phyloP scores from a whole-genome alignment of 2,329 filamentous ascomycete genomes.

The Thyridium curvatum region DNA sequence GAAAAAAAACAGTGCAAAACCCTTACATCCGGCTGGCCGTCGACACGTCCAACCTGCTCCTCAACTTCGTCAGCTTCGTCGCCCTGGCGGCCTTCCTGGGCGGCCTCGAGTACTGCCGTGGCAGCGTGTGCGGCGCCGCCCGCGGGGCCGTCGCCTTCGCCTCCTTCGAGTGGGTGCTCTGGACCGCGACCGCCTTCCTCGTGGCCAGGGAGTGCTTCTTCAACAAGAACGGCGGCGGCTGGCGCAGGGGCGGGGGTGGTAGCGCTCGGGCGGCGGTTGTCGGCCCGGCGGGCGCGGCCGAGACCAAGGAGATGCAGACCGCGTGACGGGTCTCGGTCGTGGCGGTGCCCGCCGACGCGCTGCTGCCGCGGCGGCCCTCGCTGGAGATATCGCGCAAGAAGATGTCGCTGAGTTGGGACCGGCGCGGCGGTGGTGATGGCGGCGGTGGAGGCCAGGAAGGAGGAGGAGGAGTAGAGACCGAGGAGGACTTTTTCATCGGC shows the following conservation, averaged over 20 bases:
- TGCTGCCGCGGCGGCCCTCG: slow-evolving; percentile 2
- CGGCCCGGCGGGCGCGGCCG: slow-evolving; percentile 10
- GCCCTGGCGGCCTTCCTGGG: slow-evolving; percentile 51
- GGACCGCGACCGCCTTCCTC: slow-evolving; percentile 42
- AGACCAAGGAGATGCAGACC: slow-evolving; percentile 27
- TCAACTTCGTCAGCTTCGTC: slow-evolving; percentile 56
- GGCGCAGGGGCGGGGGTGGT: too few relatives aligned
- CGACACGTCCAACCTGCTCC: slow-evolving; percentile 45
- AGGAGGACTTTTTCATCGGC: too few relatives aligned
- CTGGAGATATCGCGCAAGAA: slow-evolving; percentile 10
- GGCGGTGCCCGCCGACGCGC: not conserved
- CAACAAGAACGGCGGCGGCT: slow-evolving; percentile 16
- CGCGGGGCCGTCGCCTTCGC: slow-evolving; percentile 49
- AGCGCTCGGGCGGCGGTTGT: slow-evolving; percentile 4
- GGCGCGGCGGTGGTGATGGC: not conserved
- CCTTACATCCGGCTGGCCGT: slow-evolving; percentile 41
- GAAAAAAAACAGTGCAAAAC: slow-evolving; percentile 33
- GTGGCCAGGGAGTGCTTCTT: slow-evolving; percentile 42
- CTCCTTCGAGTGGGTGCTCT: slow-evolving; percentile 45
- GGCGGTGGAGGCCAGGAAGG: not conserved
- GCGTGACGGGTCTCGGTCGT: not conserved
- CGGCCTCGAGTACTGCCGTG: slow-evolving; percentile 49
- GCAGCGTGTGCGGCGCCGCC: slow-evolving; percentile 48
- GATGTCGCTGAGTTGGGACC: slow-evolving; percentile 10
- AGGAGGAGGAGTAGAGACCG: too few relatives aligned